phyloP scores from a whole-genome alignment of 1,284 basidiomycete species.

The Coniophora puteana region DNA sequence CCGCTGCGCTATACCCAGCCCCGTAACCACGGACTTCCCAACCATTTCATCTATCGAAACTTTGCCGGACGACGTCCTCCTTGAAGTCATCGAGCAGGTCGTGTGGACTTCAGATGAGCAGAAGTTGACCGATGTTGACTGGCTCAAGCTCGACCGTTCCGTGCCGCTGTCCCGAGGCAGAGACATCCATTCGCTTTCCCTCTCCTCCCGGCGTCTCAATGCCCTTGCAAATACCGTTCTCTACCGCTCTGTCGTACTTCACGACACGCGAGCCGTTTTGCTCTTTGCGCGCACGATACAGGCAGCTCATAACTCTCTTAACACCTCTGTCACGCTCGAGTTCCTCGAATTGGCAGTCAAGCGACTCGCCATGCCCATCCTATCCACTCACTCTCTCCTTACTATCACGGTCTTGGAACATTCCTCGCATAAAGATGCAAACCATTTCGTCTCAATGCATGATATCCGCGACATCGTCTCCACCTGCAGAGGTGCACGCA shows the following conservation, averaged over 20 bases:
- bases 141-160: not conserved
- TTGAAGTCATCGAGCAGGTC: slow-evolving; percentile 5
- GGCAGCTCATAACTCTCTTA: not conserved
- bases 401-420: not conserved
- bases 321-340: slow-evolving; percentile 2
- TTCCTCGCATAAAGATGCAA: not conserved
- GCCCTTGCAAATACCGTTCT: slow-evolving; percentile 3
- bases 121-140: no score
- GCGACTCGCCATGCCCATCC: slow-evolving; percentile 7
- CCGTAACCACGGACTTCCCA: no score
- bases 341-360: slow-evolving; percentile 5
- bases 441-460: not conserved
- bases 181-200: slow-evolving; percentile 2
- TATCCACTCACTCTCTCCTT: slow-evolving; percentile 3
- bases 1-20: no score
- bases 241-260: slow-evolving; percentile 7
- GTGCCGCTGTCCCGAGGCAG: not conserved
- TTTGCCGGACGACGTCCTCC: slow-evolving; percentile 5
- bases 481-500: slow-evolving; percentile 2
- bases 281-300: slow-evolving; percentile 5
- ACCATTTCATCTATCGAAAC: slow-evolving; percentile 1
- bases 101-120: not conserved
- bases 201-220: slow-evolving; percentile 3
- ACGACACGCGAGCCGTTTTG: slow-evolving; percentile 2
- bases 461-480: slow-evolving; percentile 3